These are phyloP conservation scores for Pseudogymnoascus sp. DNA, from an alignment of 2,329 filamentous ascomycete species.

Conservation along the genomic window DNA sequence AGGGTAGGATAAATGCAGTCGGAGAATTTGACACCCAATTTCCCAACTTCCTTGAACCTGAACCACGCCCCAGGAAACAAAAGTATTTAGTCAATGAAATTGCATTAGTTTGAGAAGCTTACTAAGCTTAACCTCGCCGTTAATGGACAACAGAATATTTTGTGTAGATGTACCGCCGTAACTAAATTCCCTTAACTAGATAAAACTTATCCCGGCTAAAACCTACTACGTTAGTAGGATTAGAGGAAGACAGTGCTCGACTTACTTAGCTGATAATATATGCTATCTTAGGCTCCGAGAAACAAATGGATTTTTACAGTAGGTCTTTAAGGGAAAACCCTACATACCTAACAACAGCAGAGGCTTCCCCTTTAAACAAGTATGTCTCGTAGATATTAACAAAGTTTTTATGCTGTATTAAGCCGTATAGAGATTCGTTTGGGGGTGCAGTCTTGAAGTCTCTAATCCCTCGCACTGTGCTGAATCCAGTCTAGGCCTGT, in stretches of 20 bases:
- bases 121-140: not conserved
- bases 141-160: not conserved
- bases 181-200: not conserved
- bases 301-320: not conserved
- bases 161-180: not conserved
- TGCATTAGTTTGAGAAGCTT: no score
- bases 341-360: not conserved
- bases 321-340: not conserved
- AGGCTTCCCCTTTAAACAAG: not conserved
- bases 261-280: slow-evolving; percentile 11
- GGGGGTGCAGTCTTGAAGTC: not conserved
- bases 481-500: no score
- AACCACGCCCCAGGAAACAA: not conserved
- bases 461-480: not conserved
- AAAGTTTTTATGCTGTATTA: slow-evolving; percentile 8
- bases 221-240: not conserved
- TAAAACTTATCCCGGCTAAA: not conserved
- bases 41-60: no score
- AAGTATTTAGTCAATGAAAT: not conserved
- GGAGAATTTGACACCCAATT: no score
- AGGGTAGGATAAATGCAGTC: no score
- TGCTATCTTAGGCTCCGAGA: slow-evolving; percentile 6
- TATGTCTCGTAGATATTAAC: slow-evolving; percentile 1
- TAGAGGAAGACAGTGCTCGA: not conserved
- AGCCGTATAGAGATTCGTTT: not conserved